Evolutionary conservation across 2,329 filamentous ascomycete genomes (phyloP).

Genomic region (Fusarium redolens): DNA sequence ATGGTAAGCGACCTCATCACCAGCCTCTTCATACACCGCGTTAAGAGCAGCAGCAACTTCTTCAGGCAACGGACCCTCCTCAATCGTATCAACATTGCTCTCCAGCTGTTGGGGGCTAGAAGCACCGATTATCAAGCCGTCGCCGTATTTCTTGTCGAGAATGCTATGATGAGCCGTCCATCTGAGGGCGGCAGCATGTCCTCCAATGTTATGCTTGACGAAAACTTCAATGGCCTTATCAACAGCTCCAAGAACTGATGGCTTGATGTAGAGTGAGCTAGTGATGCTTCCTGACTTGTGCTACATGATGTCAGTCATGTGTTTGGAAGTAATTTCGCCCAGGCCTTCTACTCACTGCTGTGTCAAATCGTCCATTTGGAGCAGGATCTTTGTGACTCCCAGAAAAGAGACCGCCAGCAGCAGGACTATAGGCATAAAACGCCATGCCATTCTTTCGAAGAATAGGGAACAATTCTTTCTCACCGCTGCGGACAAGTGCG

Average conservation of each 20-base stretch:
- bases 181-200: slow-evolving; percentile 55
- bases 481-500: slow-evolving; percentile 54
- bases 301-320: background rate
- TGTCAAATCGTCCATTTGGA: slow-evolving; percentile 40
- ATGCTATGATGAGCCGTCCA: slow-evolving; percentile 54
- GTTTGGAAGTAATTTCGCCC: accelerated
- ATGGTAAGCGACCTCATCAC: slow-evolving; percentile 31
- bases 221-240: slow-evolving; percentile 44
- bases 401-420: slow-evolving; percentile 41
- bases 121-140: slow-evolving; percentile 52
- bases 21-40: slow-evolving; percentile 30
- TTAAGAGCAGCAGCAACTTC: slow-evolving; percentile 47
- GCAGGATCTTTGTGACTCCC: slow-evolving; percentile 38
- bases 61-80: slow-evolving; percentile 54
- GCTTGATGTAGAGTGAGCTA: slow-evolving; percentile 42
- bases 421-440: slow-evolving; percentile 56
- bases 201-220: slow-evolving; percentile 50
- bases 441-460: slow-evolving; percentile 55
- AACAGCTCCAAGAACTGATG: slow-evolving; percentile 43
- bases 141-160: slow-evolving; percentile 47
- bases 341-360: slow-evolving; percentile 26
- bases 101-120: slow-evolving; percentile 52
- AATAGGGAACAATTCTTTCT: slow-evolving; percentile 56
- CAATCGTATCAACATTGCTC: slow-evolving; percentile 49
- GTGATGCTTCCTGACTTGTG: slow-evolving; percentile 41